A percentile compares a stretch with the other conserved stretches of the same genome.
These are phyloP conservation scores for Euphrasia arctica DNA, from an alignment of 305 asterid genomes.

Conservation along the genomic window DNA sequence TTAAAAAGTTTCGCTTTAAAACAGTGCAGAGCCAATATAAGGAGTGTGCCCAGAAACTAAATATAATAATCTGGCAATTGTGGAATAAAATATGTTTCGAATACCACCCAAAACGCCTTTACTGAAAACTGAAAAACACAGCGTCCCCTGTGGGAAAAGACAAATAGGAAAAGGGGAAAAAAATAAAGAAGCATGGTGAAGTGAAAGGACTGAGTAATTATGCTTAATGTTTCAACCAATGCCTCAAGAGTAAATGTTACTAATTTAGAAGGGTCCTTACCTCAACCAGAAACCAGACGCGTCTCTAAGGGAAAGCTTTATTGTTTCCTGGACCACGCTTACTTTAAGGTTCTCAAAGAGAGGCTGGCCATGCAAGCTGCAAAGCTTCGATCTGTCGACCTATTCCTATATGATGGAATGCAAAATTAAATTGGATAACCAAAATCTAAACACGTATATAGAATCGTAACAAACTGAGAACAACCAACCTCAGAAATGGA, in stretches of 20 bases:
- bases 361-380: slow-evolving; percentile 15
- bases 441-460: neutral
- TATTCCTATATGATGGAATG: slow-evolving; percentile 18
- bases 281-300: slow-evolving; percentile 13
- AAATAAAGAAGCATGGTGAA: slow-evolving; percentile 9
- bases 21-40: neutral
- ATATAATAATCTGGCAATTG: slow-evolving; percentile 1
- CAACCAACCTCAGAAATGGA: neutral
- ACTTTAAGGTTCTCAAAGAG: slow-evolving; percentile 7
- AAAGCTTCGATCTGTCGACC: slow-evolving; percentile 1
- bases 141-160: neutral
- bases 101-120: neutral
- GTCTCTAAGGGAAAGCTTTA: slow-evolving; percentile 3
- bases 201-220: slow-evolving; percentile 10
- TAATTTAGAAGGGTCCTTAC: slow-evolving; percentile 13
- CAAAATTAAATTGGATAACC: slow-evolving; percentile 1
- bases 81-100: slow-evolving; percentile 6
- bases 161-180: too few species aligned
- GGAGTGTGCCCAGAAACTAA: neutral
- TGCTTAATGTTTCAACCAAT: slow-evolving; percentile 19
- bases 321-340: slow-evolving; percentile 6
- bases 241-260: slow-evolving; percentile 19
- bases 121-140: neutral
- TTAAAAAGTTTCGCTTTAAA: neutral
- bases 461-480: neutral